Evolutionary conservation across 2,329 filamentous ascomycete species (phyloP).

Genomic region (Fusarium tuaranense): DNA sequence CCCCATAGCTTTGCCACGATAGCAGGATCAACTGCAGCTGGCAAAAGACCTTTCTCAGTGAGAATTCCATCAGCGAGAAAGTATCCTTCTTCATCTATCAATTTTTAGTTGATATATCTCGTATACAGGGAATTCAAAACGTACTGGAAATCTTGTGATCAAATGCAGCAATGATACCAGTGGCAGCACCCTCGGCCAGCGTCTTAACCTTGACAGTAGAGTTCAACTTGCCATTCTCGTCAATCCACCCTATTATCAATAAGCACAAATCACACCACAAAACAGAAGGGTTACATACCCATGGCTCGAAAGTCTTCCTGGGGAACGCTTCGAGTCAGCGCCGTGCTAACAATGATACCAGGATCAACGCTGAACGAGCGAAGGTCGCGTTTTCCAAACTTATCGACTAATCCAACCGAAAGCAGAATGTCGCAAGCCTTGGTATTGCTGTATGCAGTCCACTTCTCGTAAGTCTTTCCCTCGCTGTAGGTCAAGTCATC

Average conservation of each 20-base stretch:
- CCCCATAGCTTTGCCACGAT: not conserved
- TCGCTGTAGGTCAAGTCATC: not conserved
- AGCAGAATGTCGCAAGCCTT: not conserved
- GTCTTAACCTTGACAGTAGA: not conserved
- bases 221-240: not conserved
- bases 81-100: not conserved
- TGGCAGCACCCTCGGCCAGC: not conserved
- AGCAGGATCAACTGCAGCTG: not conserved
- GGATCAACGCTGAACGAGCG: not conserved
- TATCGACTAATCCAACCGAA: not conserved
- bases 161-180: not conserved
- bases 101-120: not conserved
- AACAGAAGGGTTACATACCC: not conserved
- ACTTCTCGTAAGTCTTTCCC: not conserved
- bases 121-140: not conserved
- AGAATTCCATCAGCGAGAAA: not conserved
- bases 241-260: not conserved
- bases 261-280: not conserved
- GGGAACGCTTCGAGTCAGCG: not conserved
- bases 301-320: not conserved
- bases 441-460: not conserved
- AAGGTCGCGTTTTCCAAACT: not conserved
- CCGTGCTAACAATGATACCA: not conserved
- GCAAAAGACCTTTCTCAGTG: not conserved
- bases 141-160: not conserved